phyloP scores from a whole-genome alignment of 1,284 basidiomycete species.

The Trichosporon sp. region DNA sequence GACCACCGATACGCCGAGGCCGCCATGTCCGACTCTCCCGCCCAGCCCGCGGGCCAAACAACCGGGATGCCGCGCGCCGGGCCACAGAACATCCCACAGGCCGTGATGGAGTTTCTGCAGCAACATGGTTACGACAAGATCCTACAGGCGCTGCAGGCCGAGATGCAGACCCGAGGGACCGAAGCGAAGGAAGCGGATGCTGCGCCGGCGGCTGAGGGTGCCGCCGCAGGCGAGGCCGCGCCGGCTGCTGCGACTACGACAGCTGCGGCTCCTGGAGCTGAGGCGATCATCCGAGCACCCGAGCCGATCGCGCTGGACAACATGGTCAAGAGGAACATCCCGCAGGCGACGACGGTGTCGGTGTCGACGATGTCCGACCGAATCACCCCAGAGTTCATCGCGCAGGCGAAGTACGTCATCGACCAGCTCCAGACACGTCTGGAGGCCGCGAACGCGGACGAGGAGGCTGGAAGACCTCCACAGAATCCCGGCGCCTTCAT shows the following conservation, averaged over 20 bases:
- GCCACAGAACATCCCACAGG: constrained; percentile 45
- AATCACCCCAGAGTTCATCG: constrained; percentile 46
- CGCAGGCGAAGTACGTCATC: constrained; percentile 46
- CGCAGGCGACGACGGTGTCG: constrained; percentile 52
- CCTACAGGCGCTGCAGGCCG: constrained; percentile 65
- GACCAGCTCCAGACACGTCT: constrained; percentile 47
- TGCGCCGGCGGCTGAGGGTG: constrained; percentile 27
- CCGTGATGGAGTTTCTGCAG: constrained; percentile 78
- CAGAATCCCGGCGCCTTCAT: constrained; percentile 48
- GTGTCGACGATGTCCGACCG: constrained; percentile 41
- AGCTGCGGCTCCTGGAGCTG: constrained; percentile 31
- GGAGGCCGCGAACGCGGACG: constrained; percentile 64
- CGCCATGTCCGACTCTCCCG: constrained; percentile 31
- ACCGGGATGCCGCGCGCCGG: constrained; percentile 24
- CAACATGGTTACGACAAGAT: constrained; percentile 71
- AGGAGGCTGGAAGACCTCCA: constrained; percentile 64
- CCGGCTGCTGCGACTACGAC: neutral
- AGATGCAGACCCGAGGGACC: constrained; percentile 54
- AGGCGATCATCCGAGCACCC: constrained; percentile 41
- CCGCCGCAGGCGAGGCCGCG: constrained; percentile 42
- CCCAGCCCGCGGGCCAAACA: constrained; percentile 17
- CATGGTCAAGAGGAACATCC: constrained; percentile 46
- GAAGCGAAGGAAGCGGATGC: constrained; percentile 52
- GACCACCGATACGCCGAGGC: neutral
- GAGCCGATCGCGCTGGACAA: constrained; percentile 38